Evolutionary conservation across 164 flowering plant species (phyloP).

Genomic region (Tinospora cordifolia): DNA sequence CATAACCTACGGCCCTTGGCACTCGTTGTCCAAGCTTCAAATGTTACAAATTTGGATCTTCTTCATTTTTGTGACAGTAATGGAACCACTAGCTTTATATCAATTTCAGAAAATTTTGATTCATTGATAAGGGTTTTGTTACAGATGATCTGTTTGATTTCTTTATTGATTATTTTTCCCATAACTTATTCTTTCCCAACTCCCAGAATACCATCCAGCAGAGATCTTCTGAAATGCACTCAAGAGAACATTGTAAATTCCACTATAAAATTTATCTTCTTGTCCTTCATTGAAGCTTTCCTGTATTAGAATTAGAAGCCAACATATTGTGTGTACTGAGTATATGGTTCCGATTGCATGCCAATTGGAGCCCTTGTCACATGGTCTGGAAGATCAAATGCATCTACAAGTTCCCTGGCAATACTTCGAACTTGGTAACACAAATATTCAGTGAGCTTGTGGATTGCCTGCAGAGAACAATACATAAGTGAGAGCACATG

Average conservation of each 20-base stretch:
- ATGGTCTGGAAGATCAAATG: conserved; percentile 77
- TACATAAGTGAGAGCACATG: too few relatives aligned
- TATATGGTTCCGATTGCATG: conserved; percentile 67
- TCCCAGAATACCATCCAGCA: neutral
- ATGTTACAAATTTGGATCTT: too few relatives aligned
- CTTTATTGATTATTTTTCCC: neutral
- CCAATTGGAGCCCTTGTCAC: conserved; percentile 85
- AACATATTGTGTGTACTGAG: conserved; percentile 63
- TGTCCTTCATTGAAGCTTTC: too few relatives aligned
- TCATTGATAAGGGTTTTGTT: neutral
- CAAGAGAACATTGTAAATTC: neutral
- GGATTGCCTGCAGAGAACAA: conserved; percentile 90
- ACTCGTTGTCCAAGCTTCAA: too few relatives aligned
- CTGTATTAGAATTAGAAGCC: conserved; percentile 39
- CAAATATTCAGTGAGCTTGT: conserved; percentile 83
- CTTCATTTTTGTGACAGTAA: too few relatives aligned
- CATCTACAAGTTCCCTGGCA: conserved; percentile 73
- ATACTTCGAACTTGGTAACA: conserved; percentile 78
- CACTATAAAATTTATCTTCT: neutral
- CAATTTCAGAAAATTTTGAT: neutral
- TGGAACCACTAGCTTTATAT: too few relatives aligned
- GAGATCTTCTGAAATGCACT: neutral
- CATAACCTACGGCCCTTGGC: too few relatives aligned
- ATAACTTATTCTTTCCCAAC: neutral
- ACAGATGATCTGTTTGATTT: neutral